Conservation (phyloP, 2,329 filamentous ascomycete species). For the Zasmidium angulare region DNA sequence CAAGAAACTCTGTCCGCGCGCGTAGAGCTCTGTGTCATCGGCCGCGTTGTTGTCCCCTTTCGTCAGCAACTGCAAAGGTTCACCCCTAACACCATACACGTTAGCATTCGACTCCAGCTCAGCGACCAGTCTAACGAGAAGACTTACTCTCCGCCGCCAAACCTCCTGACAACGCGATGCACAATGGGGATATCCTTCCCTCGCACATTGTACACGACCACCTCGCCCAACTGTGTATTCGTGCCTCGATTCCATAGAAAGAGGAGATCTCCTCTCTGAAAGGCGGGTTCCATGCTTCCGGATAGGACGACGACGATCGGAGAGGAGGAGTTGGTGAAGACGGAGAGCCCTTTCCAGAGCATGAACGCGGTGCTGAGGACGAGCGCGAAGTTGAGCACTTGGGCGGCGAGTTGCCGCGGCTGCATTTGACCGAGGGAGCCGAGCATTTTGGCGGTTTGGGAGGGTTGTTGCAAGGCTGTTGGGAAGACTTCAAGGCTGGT, state of each 20-base stretch:
- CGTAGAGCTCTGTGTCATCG: constrained; percentile 91
- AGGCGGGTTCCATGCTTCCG: constrained; percentile 81
- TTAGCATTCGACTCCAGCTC: not conserved
- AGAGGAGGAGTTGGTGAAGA: constrained; percentile 63
- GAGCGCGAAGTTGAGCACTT: constrained; percentile 86
- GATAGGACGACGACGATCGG: constrained; percentile 83
- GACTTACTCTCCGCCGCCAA: constrained; percentile 53
- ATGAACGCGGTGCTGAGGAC: constrained; percentile 91
- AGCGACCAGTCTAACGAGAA: not conserved
- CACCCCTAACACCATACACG: constrained; percentile 35
- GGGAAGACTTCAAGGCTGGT: not conserved
- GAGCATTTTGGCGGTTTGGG: constrained; percentile 56
- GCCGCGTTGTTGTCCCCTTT: constrained; percentile 97
- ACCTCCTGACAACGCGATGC: constrained; percentile 78
- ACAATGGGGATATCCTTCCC: constrained; percentile 98
- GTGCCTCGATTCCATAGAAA: constrained; percentile 71
- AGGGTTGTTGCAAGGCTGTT: not conserved
- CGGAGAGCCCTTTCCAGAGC: constrained; percentile 84
- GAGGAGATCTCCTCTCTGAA: constrained; percentile 73
- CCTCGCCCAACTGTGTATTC: constrained; percentile 68
- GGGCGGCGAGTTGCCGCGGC: constrained; percentile 75
- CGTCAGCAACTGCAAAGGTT: constrained; percentile 70
- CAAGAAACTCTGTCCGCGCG: constrained; percentile 80
- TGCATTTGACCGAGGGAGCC: constrained; percentile 64
- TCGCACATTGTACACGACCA: constrained; percentile 80